Percentiles rank a stretch among this genome's conserved stretches.
Evolutionary conservation across 2,329 filamentous ascomycete species (phyloP).

Genomic region (Talaromyces sp.): DNA sequence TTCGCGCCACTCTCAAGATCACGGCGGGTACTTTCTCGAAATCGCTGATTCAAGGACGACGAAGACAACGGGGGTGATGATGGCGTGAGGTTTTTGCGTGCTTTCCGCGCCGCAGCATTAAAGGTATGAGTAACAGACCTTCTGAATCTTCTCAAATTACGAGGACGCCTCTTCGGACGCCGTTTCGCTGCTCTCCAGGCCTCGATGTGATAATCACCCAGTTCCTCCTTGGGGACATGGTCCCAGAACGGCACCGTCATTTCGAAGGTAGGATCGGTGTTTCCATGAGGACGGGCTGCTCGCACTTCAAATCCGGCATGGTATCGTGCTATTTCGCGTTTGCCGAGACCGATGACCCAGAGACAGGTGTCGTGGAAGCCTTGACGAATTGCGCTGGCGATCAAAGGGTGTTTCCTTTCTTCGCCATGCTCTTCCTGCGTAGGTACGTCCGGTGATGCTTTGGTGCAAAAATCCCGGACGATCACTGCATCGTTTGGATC

Average conservation of each 20-base stretch:
- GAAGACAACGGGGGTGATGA: background rate
- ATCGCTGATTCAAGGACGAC: background rate
- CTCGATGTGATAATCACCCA: slow-evolving; percentile 20
- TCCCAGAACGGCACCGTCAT: slow-evolving; percentile 17
- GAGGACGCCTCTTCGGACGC: slow-evolving; percentile 3
- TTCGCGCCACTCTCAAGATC: background rate
- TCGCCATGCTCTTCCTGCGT: slow-evolving; percentile 2
- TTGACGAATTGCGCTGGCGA: slow-evolving; percentile 17
- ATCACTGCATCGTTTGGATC: slow-evolving; percentile 21
- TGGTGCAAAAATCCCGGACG: slow-evolving; percentile 22
- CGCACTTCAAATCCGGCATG: slow-evolving; percentile 21
- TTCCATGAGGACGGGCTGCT: slow-evolving; percentile 18
- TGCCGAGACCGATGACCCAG: slow-evolving; percentile 12
- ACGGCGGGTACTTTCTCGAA: background rate
- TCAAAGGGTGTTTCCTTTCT: slow-evolving; percentile 3
- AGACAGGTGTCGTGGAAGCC: slow-evolving; percentile 15
- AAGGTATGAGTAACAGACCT: background rate
- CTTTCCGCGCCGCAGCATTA: background rate
- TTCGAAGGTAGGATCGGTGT: slow-evolving; percentile 21
- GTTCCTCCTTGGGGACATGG: slow-evolving; percentile 19
- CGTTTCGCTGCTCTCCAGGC: slow-evolving; percentile 15
- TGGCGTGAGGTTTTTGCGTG: background rate
- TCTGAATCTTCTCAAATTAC: background rate
- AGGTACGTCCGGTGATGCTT: slow-evolving; percentile 16
- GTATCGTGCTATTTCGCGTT: slow-evolving; percentile 19